phyloP scores from a whole-genome alignment of 495 filamentous ascomycete species.

The Penicillium daleae region DNA sequence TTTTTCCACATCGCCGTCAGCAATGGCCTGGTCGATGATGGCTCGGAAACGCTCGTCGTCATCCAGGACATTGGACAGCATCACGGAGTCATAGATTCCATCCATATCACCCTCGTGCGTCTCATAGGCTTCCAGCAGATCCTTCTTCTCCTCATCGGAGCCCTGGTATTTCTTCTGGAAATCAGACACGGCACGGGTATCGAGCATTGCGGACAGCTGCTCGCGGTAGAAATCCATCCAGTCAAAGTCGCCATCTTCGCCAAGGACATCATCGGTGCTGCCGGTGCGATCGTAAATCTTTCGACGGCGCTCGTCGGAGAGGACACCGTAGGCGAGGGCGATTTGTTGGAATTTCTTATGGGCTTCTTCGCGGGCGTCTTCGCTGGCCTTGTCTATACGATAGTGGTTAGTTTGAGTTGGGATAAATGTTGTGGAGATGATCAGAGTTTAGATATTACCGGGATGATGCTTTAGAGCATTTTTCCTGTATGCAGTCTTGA shows the following conservation, averaged over 20 bases:
- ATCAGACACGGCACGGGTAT: constrained; percentile 66
- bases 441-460: constrained; percentile 55
- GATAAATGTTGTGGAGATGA: not conserved
- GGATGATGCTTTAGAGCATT: constrained; percentile 88
- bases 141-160: constrained; percentile 80
- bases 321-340: constrained; percentile 90
- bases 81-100: constrained; percentile 74
- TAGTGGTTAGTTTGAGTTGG: not conserved
- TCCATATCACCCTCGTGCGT: constrained; percentile 72
- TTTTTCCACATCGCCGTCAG: constrained; percentile 60
- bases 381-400: constrained; percentile 67
- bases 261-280: constrained; percentile 77
- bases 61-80: constrained; percentile 81
- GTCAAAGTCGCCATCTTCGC: constrained; percentile 78
- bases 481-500: constrained; percentile 96
- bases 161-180: constrained; percentile 79
- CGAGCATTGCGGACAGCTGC: constrained; percentile 76
- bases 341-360: constrained; percentile 83
- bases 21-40: constrained; percentile 84
- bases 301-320: constrained; percentile 78
- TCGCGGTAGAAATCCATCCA: constrained; percentile 87
- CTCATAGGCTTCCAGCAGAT: constrained; percentile 76
- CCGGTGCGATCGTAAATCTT: constrained; percentile 87
- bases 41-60: constrained; percentile 83
- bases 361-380: constrained; percentile 66